phyloP scores from a whole-genome alignment of 2,329 filamentous ascomycete genomes.

The Hysterium pulicare region DNA sequence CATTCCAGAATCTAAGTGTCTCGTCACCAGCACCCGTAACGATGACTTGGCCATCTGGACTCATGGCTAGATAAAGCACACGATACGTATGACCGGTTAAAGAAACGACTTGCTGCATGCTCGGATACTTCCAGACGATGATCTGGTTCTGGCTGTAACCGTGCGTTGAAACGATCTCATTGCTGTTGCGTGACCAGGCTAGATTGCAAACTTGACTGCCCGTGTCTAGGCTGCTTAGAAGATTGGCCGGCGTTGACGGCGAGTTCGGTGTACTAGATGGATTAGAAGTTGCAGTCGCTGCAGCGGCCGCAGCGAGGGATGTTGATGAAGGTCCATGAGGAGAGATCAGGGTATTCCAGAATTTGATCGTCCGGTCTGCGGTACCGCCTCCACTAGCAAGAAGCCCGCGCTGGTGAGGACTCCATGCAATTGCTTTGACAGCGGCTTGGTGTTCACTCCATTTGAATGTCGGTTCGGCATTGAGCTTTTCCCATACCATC shows the following conservation, averaged over 20 bases:
- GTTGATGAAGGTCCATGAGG: slow-evolving; percentile 43
- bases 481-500: slow-evolving; percentile 96
- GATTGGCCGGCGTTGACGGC: slow-evolving; percentile 39
- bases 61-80: slow-evolving; percentile 95
- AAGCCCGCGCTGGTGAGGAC: slow-evolving; percentile 88
- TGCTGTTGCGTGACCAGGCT: slow-evolving; percentile 95
- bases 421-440: slow-evolving; percentile 98
- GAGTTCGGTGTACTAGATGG: slow-evolving; percentile 28
- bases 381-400: slow-evolving; percentile 96
- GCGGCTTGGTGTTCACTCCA: slow-evolving; percentile 94
- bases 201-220: slow-evolving; percentile 99
- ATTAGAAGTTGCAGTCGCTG: slow-evolving; percentile 30
- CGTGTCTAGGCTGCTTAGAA: slow-evolving; percentile 82
- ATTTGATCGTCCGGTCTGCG: slow-evolving; percentile 92
- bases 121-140: slow-evolving; percentile 98
- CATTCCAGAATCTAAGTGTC: slow-evolving; percentile 93
- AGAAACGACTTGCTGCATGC: slow-evolving; percentile 94
- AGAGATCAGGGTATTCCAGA: slow-evolving; percentile 92
- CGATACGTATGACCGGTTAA: slow-evolving; percentile 95
- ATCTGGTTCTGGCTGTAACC: slow-evolving; percentile 98
- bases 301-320: slow-evolving; percentile 37
- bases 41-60: slow-evolving; percentile 87
- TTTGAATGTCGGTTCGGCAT: slow-evolving; percentile 87
- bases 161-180: slow-evolving; percentile 95
- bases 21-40: slow-evolving; percentile 97